Conservation (phyloP, 2,329 filamentous ascomycete species). For the Knufia petricola region DNA sequence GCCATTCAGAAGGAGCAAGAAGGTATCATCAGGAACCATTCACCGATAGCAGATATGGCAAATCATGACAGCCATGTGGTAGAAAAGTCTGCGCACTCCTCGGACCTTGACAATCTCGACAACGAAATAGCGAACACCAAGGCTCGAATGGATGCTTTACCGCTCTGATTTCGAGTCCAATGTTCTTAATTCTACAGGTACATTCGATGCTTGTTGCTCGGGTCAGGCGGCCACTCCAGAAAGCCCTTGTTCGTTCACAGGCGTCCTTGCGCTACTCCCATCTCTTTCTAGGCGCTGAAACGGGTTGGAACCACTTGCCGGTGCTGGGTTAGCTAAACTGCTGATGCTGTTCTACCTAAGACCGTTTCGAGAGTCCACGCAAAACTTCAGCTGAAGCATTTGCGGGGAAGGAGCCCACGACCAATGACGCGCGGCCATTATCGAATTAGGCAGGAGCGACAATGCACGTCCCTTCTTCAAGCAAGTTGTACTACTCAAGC, state of each 20-base stretch:
- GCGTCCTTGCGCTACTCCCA: too few relatives aligned
- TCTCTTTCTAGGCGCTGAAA: too few relatives aligned
- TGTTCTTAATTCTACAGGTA: too few relatives aligned
- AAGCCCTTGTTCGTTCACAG: too few relatives aligned
- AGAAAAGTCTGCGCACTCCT: background rate
- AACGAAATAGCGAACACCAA: slow-evolving; percentile 2
- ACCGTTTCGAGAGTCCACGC: too few relatives aligned
- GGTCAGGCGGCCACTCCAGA: too few relatives aligned
- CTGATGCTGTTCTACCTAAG: too few relatives aligned
- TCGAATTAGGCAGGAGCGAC: too few relatives aligned
- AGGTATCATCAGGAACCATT: background rate
- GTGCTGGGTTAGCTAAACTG: too few relatives aligned
- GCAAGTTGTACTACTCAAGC: background rate
- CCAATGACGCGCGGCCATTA: background rate
- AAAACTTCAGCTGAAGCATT: background rate
- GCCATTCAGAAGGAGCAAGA: background rate
- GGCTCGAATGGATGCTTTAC: slow-evolving; percentile 4
- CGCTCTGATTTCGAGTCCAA: background rate
- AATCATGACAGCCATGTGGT: background rate
- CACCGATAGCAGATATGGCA: background rate
- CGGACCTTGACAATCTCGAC: background rate
- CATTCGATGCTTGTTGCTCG: too few relatives aligned
- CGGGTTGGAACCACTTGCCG: too few relatives aligned
- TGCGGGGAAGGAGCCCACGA: background rate
- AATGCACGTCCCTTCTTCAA: background rate